Base-by-base conservation (phyloP, 768 basidiomycete species). In the Suillus weaverae region DNA sequence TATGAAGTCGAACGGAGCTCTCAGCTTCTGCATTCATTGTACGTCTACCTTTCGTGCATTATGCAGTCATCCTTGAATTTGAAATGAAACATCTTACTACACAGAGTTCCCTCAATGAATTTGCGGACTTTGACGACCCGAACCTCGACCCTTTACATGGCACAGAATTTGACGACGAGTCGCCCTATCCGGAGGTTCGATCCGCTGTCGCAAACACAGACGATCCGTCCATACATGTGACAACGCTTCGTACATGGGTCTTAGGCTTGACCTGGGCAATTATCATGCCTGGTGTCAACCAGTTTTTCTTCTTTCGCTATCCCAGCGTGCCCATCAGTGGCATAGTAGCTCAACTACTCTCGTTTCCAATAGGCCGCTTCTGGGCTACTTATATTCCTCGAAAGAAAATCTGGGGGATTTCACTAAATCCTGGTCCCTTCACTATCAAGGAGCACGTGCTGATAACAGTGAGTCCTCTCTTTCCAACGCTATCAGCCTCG, bases 221-320 rank as follows among this genome's bases (percentile, higher is more conserved):
- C 70, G 89, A 91, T 73, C 83, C 84, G 41, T 77, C 79, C 50
- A 86, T 91, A 65, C 84, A 86, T 9, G 84, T 83, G 9, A 80
- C 79, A 41, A 91, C 90, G 0, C 51, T 92, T 50, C 87, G 91
- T 39, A 83, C 86, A 4, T 91, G 89, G 89, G 75, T 83, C 7
- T 80, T 96, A 54, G 95, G 95, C 57, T 63, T 94, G 18, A 66
- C 84, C 39, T 91, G 85, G 83, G 84, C 90, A 5, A 83, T 91
- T 41, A 67, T 92, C 70, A 81, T 87, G 61, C 81, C 87, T 5
- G 87, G 85, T 32, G 74, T 88, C 60, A 90, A 92, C 70, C 90
- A 90, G 66, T 89, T 91, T 78, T 89, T 91, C 77, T 89, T 85
- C 81, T 90, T 91, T 77, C 87, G 89, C 18, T 89, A 85, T 70